Evolutionary conservation across 345 rosid genomes (phyloP).

Genomic region (Diplotaxis tenuifolia): DNA sequence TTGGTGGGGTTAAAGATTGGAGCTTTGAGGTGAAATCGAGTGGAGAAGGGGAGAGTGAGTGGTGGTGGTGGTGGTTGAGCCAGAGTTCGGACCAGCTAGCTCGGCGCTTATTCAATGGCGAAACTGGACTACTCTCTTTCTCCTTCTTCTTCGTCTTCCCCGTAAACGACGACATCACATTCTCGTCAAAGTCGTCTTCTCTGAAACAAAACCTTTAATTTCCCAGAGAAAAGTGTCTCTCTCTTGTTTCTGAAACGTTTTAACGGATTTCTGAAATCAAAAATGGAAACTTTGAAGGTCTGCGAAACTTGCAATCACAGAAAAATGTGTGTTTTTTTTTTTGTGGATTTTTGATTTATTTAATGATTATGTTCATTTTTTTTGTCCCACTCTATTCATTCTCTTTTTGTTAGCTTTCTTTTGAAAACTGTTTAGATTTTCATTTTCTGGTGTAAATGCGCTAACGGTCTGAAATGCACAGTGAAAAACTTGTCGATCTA

Average conservation of each 20-base stretch:
- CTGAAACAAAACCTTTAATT: too few relatives aligned
- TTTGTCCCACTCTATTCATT: neutral
- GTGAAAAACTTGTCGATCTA: slow-evolving; percentile 28
- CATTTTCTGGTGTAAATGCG: neutral
- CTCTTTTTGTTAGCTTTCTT: neutral
- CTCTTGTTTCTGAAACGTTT: neutral
- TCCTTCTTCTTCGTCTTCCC: slow-evolving; percentile 38
- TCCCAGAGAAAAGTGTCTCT: slow-evolving; percentile 1
- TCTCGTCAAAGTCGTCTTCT: too few relatives aligned
- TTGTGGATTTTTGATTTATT: slow-evolving; percentile 2
- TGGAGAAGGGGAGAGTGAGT: too few relatives aligned
- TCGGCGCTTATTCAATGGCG: slow-evolving; percentile 49
- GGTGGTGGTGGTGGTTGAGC: slow-evolving; percentile 46
- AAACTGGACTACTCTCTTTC: slow-evolving; percentile 39
- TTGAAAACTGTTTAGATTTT: slow-evolving; percentile 10
- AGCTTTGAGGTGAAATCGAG: slow-evolving; percentile 57
- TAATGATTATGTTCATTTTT: neutral
- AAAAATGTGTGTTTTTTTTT: neutral
- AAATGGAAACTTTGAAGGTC: slow-evolving; percentile 30
- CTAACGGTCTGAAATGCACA: slow-evolving; percentile 32
- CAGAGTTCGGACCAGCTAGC: slow-evolving; percentile 64
- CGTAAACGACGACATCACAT: slow-evolving; percentile 54
- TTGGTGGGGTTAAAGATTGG: slow-evolving; percentile 41
- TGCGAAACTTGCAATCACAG: slow-evolving; percentile 24
- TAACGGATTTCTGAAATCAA: slow-evolving; percentile 22